Conservation (phyloP, 2,329 filamentous ascomycete genomes). For the Penicillium sp. region DNA sequence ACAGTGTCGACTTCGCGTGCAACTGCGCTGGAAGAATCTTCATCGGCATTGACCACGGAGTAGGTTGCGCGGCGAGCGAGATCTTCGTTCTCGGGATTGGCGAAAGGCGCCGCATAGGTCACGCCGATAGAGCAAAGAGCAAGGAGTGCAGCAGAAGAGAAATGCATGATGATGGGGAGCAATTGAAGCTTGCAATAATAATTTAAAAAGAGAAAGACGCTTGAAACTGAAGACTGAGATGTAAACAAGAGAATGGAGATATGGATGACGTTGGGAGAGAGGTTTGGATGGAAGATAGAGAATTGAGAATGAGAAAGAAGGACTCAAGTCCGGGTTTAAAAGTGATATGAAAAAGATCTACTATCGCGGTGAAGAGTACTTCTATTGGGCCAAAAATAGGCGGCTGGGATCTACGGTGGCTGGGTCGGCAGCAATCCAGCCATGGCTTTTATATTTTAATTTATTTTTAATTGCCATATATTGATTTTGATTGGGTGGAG, state of each 20-base stretch:
- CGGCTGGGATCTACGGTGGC: constrained; percentile 27
- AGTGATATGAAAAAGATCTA: background rate
- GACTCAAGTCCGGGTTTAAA: constrained; percentile 3
- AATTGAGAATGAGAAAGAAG: background rate
- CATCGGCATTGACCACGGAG: constrained; percentile 35
- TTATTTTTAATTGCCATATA: constrained; percentile 3
- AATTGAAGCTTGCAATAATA: constrained; percentile 1
- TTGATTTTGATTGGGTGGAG: constrained; percentile 3
- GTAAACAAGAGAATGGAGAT: background rate
- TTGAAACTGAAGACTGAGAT: constrained; percentile 2
- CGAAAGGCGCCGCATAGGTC: constrained; percentile 30
- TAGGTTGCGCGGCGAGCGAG: constrained; percentile 29
- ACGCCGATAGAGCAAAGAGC: constrained; percentile 29
- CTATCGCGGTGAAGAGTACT: constrained; percentile 8
- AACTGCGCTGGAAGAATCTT: constrained; percentile 15
- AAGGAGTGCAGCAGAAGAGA: constrained; percentile 27
- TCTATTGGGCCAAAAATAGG: constrained; percentile 21
- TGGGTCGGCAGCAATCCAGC: constrained; percentile 15
- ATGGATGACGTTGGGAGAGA: background rate
- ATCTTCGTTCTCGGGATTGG: constrained; percentile 22
- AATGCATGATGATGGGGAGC: constrained; percentile 27
- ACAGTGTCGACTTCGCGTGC: constrained; percentile 21
- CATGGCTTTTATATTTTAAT: constrained; percentile 6
- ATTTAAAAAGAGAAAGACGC: constrained; percentile 2
- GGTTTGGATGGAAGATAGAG: background rate